phyloP scores from a whole-genome alignment of 805 yeast genomes.

The Tetrapisispora pingtungensis region DNA sequence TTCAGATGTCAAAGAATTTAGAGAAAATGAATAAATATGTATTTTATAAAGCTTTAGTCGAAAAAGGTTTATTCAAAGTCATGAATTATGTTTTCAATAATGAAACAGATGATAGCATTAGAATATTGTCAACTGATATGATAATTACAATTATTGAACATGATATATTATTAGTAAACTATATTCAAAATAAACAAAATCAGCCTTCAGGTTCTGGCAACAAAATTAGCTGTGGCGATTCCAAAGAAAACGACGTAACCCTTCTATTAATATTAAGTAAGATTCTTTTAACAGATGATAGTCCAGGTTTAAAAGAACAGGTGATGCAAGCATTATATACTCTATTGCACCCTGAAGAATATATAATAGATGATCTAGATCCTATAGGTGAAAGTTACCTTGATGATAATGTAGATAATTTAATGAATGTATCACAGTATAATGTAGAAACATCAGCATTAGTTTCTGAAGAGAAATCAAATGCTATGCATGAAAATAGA shows the following conservation, averaged over 20 bases:
- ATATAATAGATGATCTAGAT: constrained; percentile 10
- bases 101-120: constrained; percentile 30
- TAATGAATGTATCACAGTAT: background rate
- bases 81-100: constrained; percentile 62
- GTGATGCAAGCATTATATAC: constrained; percentile 75
- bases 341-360: constrained; percentile 49
- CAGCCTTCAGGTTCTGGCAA: background rate
- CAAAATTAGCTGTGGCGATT: constrained; percentile 4
- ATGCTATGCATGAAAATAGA: background rate
- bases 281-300: constrained; percentile 50
- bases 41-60: constrained; percentile 54
- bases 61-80: constrained; percentile 59
- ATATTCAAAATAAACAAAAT: constrained; percentile 17
- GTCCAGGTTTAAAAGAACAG: constrained; percentile 69
- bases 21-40: constrained; percentile 54
- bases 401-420: background rate
- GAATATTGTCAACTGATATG: constrained; percentile 70
- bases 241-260: constrained; percentile 41
- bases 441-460: background rate
- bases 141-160: constrained; percentile 76
- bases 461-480: background rate
- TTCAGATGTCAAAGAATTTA: constrained; percentile 58
- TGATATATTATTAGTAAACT: constrained; percentile 54
- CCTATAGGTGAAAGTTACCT: constrained; percentile 6
- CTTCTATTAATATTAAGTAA: constrained; percentile 45